phyloP scores from a whole-genome alignment of 2,329 filamentous ascomycete genomes.

The Scortechinia acanthostroma region DNA sequence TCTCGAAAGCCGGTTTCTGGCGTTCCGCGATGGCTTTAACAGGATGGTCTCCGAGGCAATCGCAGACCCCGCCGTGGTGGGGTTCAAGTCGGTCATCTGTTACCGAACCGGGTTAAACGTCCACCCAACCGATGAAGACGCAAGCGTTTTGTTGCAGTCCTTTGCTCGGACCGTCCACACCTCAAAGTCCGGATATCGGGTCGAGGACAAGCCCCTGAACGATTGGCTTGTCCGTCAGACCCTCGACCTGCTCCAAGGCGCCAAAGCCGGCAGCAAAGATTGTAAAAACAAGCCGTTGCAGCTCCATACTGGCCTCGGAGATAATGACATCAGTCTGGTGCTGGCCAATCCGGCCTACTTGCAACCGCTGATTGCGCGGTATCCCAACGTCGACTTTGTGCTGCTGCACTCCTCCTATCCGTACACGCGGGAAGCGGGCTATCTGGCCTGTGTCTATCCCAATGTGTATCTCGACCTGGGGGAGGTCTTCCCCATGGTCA shows the following conservation, averaged over 20 bases:
- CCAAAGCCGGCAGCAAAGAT: constrained; percentile 31
- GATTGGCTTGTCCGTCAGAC: constrained; percentile 37
- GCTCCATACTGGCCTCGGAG: constrained; percentile 54
- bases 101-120: constrained; percentile 49
- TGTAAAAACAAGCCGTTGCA: constrained; percentile 53
- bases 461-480: constrained; percentile 57
- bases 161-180: neutral
- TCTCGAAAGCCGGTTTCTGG: neutral
- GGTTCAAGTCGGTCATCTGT: constrained; percentile 55
- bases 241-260: constrained; percentile 44
- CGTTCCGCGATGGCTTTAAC: constrained; percentile 23
- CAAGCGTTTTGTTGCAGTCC: neutral
- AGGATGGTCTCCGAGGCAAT: constrained; percentile 35
- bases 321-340: constrained; percentile 46
- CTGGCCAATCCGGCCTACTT: constrained; percentile 47
- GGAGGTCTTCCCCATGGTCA: constrained; percentile 56
- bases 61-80: constrained; percentile 41
- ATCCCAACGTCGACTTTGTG: constrained; percentile 44
- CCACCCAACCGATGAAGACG: constrained; percentile 8
- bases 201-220: constrained; percentile 4
- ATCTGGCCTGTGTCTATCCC: constrained; percentile 47
- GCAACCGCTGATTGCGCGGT: constrained; percentile 45
- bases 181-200: constrained; percentile 23
- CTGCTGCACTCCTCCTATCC: constrained; percentile 55
- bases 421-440: constrained; percentile 53